Base-by-base conservation (phyloP, 306 rosid genomes). In the Dryas drummondii region DNA sequence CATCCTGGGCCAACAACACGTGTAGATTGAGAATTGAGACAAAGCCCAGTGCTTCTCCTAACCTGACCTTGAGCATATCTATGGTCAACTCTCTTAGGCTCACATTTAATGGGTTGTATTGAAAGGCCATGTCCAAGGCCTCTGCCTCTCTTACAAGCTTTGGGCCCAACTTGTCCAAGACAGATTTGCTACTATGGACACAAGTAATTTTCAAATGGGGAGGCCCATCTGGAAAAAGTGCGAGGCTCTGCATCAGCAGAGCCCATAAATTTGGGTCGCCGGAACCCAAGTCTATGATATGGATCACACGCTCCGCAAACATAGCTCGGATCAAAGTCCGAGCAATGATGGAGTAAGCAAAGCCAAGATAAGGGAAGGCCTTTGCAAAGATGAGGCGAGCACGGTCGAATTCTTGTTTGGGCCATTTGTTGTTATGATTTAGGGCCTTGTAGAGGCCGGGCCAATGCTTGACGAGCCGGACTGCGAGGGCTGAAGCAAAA, bases 1-100 rank as follows among this genome's bases (percentile, higher is more conserved):
- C 81, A 16, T 65, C 74, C 10, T 65, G 66, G 3, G 65, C 73
- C 72, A 76, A 27, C 27, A 71, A 63, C 12, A 19, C 65, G 37
- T 76, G 84, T 48, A 81, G 64, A 64, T 51, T 70, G 1, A 75
- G 57, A 63, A 81, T 49, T 14, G 70, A 71, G 27, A 76, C 77
- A 0, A 81, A 44, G 5, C 26, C 68, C 40, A 70, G 14, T 52
- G 73, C 68, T 32, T 70, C 73, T 44, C 68, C 56, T 10, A 69
- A 64, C 10, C 68, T 46, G 9, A 69, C 37, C 63, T 70, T 46
- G 1, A 75, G 14, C 77, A 61, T 69, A 5, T 75, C 84, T 5
- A 2, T 19, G 46, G 56, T 62, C 19, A 80, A 57, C 7, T 80
- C 80, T 69, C 53, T 47, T 12, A 69, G 53, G 19, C 58, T 10